These are phyloP conservation scores for Botrytis fabae DNA, from an alignment of 2,329 filamentous ascomycete genomes.

Conservation along the genomic window DNA sequence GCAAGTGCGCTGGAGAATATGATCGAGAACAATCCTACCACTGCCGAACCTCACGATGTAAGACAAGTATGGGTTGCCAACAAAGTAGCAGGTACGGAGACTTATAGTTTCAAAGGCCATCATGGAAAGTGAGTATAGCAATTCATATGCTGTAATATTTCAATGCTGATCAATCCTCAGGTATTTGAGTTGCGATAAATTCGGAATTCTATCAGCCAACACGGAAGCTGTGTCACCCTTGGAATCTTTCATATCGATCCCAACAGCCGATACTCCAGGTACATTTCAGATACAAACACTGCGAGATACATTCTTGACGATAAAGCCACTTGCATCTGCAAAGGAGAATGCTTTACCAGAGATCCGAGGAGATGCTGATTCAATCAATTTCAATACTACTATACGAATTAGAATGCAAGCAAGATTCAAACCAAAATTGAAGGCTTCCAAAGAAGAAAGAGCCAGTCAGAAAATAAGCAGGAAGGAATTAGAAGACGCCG, in stretches of 20 bases:
- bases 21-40: conserved; percentile 77
- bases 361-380: conserved; percentile 73
- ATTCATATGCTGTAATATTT: neutral
- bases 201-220: conserved; percentile 73
- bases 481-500: conserved; percentile 79
- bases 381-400: conserved; percentile 67
- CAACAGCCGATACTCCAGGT: conserved; percentile 63
- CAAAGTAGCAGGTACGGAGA: conserved; percentile 76
- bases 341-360: conserved; percentile 57
- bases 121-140: conserved; percentile 67
- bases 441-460: conserved; percentile 79
- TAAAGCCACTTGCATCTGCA: conserved; percentile 52
- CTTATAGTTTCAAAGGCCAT: conserved; percentile 83
- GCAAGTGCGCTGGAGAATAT: conserved; percentile 81
- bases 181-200: conserved; percentile 83
- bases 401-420: conserved; percentile 91
- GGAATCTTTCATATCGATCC: conserved; percentile 75
- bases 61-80: conserved; percentile 94
- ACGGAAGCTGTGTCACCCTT: conserved; percentile 80
- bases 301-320: conserved; percentile 67
- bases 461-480: conserved; percentile 81
- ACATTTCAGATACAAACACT: conserved; percentile 75
- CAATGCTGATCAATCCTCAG: conserved; percentile 45
- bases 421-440: conserved; percentile 82
- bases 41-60: conserved; percentile 92